These are phyloP conservation scores for Puccinellia tenuiflora DNA, from an alignment of 176 grass and related monocot genomes.

Conservation along the genomic window DNA sequence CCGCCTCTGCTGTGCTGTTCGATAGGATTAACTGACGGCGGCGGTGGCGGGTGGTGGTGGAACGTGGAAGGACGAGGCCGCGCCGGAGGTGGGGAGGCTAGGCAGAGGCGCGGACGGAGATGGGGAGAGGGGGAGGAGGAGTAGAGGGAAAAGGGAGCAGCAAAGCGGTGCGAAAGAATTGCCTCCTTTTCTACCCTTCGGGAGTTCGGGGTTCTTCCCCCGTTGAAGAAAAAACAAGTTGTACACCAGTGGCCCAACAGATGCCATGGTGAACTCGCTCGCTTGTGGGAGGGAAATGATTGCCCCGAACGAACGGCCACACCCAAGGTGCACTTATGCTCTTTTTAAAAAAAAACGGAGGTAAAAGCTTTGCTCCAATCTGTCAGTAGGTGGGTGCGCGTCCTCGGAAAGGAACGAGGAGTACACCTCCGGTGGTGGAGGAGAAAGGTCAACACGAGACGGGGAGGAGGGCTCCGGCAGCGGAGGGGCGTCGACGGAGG, in stretches of 20 bases:
- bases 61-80: background rate
- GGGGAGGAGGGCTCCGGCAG: slow-evolving; percentile 24
- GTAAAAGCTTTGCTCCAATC: too few relatives aligned
- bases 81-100: background rate
- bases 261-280: too few relatives aligned
- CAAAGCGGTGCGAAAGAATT: background rate
- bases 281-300: too few relatives aligned
- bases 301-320: too few relatives aligned
- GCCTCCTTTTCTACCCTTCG: background rate
- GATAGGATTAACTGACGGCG: background rate
- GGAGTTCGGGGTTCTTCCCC: too few relatives aligned
- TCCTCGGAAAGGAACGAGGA: slow-evolving; percentile 48
- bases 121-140: background rate
- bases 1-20: background rate
- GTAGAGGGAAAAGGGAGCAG: background rate
- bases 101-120: background rate
- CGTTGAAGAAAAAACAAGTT: too few relatives aligned
- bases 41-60: background rate
- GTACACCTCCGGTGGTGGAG: slow-evolving; percentile 39
- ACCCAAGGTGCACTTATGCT: too few relatives aligned
- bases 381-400: slow-evolving; percentile 22
- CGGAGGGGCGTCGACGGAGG: slow-evolving; percentile 48
- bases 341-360: too few relatives aligned
- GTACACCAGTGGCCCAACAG: too few relatives aligned
- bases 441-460: slow-evolving; percentile 16